These are phyloP conservation scores for Pontederia crassipes DNA, from an alignment of 176 grass and related monocot genomes.

Conservation along the genomic window DNA sequence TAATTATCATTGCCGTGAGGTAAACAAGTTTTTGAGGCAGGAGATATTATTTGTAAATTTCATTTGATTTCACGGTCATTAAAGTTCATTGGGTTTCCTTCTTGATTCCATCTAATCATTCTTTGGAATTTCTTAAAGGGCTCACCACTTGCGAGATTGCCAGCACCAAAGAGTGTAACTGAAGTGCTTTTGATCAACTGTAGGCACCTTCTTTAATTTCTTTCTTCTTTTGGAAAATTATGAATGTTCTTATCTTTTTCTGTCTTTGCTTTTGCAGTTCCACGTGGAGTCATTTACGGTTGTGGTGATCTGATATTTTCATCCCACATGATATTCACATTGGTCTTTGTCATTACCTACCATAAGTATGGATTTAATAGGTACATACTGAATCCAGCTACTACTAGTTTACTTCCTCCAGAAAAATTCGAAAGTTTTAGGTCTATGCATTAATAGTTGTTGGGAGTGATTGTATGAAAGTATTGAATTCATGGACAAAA, in stretches of 20 bases:
- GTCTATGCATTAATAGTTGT: too few species aligned
- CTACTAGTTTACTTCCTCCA: too few species aligned
- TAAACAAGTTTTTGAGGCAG: background rate
- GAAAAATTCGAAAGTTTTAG: too few species aligned
- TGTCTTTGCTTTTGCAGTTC: background rate
- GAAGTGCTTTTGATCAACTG: constrained; percentile 16
- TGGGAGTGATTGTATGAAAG: too few species aligned
- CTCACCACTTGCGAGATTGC: constrained; percentile 7
- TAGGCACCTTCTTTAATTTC: background rate
- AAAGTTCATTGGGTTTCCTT: background rate
- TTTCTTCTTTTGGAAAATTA: background rate
- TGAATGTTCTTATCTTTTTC: background rate
- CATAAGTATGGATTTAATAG: constrained; percentile 12
- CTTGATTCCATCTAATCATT: background rate
- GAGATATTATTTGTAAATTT: background rate
- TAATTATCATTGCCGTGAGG: constrained; percentile 19
- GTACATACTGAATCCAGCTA: background rate
- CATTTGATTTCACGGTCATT: background rate
- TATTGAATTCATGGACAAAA: too few species aligned
- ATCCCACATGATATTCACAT: constrained; percentile 14
- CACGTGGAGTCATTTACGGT: constrained; percentile 6
- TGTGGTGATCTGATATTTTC: constrained; percentile 20
- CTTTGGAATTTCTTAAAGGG: constrained; percentile 9
- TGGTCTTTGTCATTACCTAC: constrained; percentile 12
- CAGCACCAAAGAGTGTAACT: background rate